Conservation (phyloP, 2,329 filamentous ascomycete genomes). For the Phaeosphaeriaceae sp. region DNA sequence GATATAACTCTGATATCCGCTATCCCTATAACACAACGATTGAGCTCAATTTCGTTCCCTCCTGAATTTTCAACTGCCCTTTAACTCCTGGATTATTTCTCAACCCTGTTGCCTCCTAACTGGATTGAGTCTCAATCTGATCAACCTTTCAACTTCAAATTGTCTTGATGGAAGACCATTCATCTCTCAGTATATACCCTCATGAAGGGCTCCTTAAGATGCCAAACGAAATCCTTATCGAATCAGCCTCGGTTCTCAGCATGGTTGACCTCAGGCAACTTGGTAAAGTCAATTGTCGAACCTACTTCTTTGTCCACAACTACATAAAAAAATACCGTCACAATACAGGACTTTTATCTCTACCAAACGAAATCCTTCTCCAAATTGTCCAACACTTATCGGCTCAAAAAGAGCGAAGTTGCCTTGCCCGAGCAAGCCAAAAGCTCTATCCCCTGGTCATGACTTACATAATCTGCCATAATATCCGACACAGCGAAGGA, state of each 20-base stretch:
- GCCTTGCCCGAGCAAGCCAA: slow-evolving; percentile 13
- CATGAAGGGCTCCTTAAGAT: slow-evolving; percentile 4
- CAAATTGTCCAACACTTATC: slow-evolving; percentile 12
- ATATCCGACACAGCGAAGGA: slow-evolving; percentile 13
- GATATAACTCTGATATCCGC: too few species aligned
- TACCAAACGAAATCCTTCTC: slow-evolving; percentile 17
- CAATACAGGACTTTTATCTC: slow-evolving; percentile 6
- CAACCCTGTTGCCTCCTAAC: too few species aligned
- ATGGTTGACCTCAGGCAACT: slow-evolving; percentile 10
- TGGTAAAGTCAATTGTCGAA: slow-evolving; percentile 4
- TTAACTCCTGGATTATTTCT: too few species aligned
- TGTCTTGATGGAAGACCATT: background rate
- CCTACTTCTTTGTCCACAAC: slow-evolving; percentile 8
- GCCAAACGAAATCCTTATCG: slow-evolving; percentile 14
- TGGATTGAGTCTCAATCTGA: too few species aligned
- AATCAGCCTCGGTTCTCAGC: slow-evolving; percentile 8
- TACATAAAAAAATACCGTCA: slow-evolving; percentile 9
- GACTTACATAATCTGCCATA: slow-evolving; percentile 12
- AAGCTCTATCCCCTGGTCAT: slow-evolving; percentile 16
- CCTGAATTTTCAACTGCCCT: too few species aligned
- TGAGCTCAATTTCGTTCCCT: too few species aligned
- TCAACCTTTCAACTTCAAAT: too few species aligned
- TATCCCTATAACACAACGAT: too few species aligned
- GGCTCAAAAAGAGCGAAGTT: slow-evolving; percentile 9
- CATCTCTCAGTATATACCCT: too few species aligned